Conservation (phyloP, 2,329 filamentous ascomycete genomes). For the Juglanconis sp. region DNA sequence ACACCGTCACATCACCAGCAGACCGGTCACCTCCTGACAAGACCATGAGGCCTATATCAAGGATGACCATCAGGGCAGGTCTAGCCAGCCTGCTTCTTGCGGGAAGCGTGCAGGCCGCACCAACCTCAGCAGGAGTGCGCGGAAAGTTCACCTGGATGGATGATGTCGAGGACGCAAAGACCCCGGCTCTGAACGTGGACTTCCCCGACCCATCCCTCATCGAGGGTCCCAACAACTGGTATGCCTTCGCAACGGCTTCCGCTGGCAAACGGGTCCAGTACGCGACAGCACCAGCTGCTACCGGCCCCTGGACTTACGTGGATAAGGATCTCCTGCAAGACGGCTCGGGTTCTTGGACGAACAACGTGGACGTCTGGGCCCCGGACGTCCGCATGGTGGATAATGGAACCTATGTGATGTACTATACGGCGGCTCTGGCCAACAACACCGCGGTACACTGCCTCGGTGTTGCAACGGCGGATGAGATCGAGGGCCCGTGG, state of each 20-base stretch:
- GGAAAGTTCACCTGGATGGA: slow-evolving; percentile 3
- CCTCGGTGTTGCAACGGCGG: slow-evolving; percentile 53
- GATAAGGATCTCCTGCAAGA: slow-evolving; percentile 52
- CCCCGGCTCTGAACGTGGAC: slow-evolving; percentile 28
- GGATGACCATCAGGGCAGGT: background rate
- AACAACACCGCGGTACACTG: slow-evolving; percentile 46
- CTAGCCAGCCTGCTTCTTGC: slow-evolving; percentile 7
- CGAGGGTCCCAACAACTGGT: slow-evolving; percentile 47
- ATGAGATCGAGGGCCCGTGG: slow-evolving; percentile 50
- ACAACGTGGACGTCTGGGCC: slow-evolving; percentile 54
- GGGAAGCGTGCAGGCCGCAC: slow-evolving; percentile 4
- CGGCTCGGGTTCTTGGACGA: slow-evolving; percentile 50
- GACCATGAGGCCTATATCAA: slow-evolving; percentile 7
- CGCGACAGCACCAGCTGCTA: slow-evolving; percentile 46
- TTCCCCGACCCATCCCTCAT: slow-evolving; percentile 56
- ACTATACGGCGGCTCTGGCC: slow-evolving; percentile 51
- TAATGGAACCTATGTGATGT: slow-evolving; percentile 56
- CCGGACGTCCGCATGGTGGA: slow-evolving; percentile 54
- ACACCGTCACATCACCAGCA: background rate
- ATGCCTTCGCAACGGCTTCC: slow-evolving; percentile 55
- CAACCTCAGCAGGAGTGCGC: background rate
- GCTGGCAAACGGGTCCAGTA: slow-evolving; percentile 51
- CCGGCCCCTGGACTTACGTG: slow-evolving; percentile 44
- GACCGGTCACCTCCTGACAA: background rate
- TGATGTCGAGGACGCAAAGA: background rate